Percentiles rank a stretch among this genome's conserved stretches.
Evolutionary conservation across 2,329 filamentous ascomycete genomes (phyloP).

Genomic region (Calonectria fujianensis): DNA sequence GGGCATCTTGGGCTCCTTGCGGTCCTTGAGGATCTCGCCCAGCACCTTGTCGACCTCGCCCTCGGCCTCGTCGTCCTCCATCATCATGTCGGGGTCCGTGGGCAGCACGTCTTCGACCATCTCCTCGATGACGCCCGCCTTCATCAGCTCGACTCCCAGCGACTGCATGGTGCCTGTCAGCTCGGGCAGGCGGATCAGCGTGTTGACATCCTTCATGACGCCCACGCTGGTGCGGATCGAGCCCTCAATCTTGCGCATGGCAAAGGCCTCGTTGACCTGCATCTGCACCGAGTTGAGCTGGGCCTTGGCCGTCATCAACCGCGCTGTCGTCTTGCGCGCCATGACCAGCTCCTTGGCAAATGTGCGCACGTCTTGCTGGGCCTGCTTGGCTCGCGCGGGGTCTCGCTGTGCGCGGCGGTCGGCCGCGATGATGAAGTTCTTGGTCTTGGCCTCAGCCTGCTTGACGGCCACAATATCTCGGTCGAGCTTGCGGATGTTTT

Average conservation of each 20-base stretch:
- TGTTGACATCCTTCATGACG: constrained; percentile 98
- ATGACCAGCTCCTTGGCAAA: constrained; percentile 93
- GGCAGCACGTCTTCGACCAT: constrained; percentile 93
- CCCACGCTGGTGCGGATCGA: constrained; percentile 89
- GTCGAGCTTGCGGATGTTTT: constrained; percentile 94
- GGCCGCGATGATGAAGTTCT: constrained; percentile 87
- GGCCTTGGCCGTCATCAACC: constrained; percentile 90
- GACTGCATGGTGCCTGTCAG: constrained; percentile 93
- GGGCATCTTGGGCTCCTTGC: constrained; percentile 76
- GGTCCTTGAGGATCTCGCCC: constrained; percentile 91
- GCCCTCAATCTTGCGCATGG: constrained; percentile 95
- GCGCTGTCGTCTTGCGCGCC: constrained; percentile 82
- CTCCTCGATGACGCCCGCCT: constrained; percentile 97
- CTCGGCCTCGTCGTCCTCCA: constrained; percentile 85
- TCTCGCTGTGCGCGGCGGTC: constrained; percentile 88
- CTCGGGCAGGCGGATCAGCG: constrained; percentile 87
- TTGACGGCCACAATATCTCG: constrained; percentile 90
- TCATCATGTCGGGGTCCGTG: constrained; percentile 81
- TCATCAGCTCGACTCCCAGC: constrained; percentile 89
- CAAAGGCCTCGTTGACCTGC: constrained; percentile 98
- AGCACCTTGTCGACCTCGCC: constrained; percentile 94
- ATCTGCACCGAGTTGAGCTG: constrained; percentile 95
- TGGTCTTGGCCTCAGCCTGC: constrained; percentile 87
- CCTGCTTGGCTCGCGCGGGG: constrained; percentile 85
- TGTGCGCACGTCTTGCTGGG: constrained; percentile 86